Evolutionary conservation across 2,329 filamentous ascomycete species (phyloP).

Genomic region (Aquanectria penicillioides): DNA sequence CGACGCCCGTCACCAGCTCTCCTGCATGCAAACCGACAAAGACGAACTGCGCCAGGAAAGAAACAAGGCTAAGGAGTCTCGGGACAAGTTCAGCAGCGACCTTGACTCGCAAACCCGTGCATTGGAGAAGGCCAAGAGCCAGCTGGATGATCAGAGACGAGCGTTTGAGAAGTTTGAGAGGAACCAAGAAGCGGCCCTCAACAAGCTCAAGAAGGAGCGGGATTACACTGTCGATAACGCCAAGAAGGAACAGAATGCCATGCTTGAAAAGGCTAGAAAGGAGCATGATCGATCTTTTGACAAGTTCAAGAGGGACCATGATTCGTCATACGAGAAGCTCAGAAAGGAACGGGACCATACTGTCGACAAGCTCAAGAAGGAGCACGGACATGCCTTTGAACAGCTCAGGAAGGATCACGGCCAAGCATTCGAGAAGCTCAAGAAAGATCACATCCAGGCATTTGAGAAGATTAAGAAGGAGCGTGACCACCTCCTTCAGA

Average conservation of each 20-base stretch:
- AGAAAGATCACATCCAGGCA: constrained; percentile 34
- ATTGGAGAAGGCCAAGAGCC: constrained; percentile 26
- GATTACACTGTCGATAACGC: constrained; percentile 27
- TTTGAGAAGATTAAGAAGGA: constrained; percentile 35
- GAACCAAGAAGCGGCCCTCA: constrained; percentile 31
- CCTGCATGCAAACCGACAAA: constrained; percentile 37
- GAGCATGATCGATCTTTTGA: constrained; percentile 25
- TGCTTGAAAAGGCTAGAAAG: constrained; percentile 24
- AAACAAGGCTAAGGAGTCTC: constrained; percentile 35
- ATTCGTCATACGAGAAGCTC: constrained; percentile 29
- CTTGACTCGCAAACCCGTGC: constrained; percentile 25
- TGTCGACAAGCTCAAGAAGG: constrained; percentile 20
- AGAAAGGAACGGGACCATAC: constrained; percentile 36
- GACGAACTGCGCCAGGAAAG: constrained; percentile 39
- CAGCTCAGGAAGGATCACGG: constrained; percentile 35
- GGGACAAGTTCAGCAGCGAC: constrained; percentile 36
- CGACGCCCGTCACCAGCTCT: constrained; percentile 36
- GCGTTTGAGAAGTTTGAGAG: constrained; percentile 30
- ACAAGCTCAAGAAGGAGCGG: constrained; percentile 34
- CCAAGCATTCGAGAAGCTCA: constrained; percentile 29
- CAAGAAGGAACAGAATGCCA: constrained; percentile 31
- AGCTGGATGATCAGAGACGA: constrained; percentile 29
- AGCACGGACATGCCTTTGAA: constrained; percentile 20
- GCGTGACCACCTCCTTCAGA: constrained; percentile 36
- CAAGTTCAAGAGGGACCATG: constrained; percentile 28